Evolutionary conservation across 192 early-diverging fungal genomes (phyloP), one percentile per base, ranked within the genome.

Genomic region (Mortierella claussenii): DNA sequence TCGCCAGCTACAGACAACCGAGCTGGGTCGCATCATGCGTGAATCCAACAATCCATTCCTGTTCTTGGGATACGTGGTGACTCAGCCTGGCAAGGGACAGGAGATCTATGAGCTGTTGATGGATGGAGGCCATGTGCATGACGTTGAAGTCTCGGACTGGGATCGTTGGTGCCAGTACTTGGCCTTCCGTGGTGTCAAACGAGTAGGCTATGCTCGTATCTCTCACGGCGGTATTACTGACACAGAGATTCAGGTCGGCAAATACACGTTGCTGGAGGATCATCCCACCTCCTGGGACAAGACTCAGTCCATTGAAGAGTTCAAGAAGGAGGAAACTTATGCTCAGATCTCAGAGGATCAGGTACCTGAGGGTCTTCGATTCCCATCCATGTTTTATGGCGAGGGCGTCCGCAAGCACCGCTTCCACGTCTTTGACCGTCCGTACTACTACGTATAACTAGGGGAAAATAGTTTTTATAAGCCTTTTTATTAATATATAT

Each of bases 131-230:
- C 78, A 84, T 67, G 85, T 94, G 15, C 85, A 91, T 68, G 92
- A 94, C 78, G 86, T 94, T 51, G 92, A 94, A 69, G 81, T 85
- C 8, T 83, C 89, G 0, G 92, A 94, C 64, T 82, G 80, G 59
- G 91, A 92, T 81, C 87, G 92, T 52, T 94, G 92, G 92, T 94
- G 92, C 80, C 82, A 94, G 79, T 94, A 94, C 80, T 83, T 94
- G 23, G 91, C 86, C 37, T 94, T 87, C 81, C 88, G 92, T 66
- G 91, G 91, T 10, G 64, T 94, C 48, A 86, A 89, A 78, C 84
- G 91, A 58, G 78, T 84, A 13, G 91, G 84, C 13, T 94, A 92
- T 62, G 92, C 92, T 8, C 89, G 92, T 44, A 66, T 94, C 24
- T 89, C 89, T 27, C 92, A 91, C 52, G 92, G 92, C 37, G 87